Evolutionary conservation across 345 rosid species (phyloP).

Genomic region (Citrus mangshanensis): DNA sequence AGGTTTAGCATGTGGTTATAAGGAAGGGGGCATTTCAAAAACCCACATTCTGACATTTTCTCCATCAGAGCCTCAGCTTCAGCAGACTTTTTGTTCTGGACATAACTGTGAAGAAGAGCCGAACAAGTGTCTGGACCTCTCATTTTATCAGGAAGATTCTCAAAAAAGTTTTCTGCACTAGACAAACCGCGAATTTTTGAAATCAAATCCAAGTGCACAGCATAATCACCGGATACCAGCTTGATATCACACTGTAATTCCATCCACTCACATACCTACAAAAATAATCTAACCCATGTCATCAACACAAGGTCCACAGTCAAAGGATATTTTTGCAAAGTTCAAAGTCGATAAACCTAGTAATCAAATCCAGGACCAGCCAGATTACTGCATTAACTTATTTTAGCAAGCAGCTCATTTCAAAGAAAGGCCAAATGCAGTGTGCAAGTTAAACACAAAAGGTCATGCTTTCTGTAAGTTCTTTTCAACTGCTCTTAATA

Average conservation of each 20-base stretch:
- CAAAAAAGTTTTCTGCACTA: slow-evolving; percentile 89
- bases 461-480: not conserved
- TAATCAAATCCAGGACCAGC: not conserved
- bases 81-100: slow-evolving; percentile 42
- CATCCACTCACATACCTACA: slow-evolving; percentile 96
- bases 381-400: not conserved
- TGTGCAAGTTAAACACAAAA: not conserved
- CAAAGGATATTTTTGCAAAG: not conserved
- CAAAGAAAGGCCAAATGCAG: not conserved
- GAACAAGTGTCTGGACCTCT: slow-evolving; percentile 59
- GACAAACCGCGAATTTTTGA: slow-evolving; percentile 72
- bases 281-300: not conserved
- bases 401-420: not conserved
- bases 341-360: not conserved
- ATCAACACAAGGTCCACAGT: not conserved
- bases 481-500: not conserved
- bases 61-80: slow-evolving; percentile 79
- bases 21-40: slow-evolving; percentile 60
- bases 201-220: slow-evolving; percentile 84
- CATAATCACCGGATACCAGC: slow-evolving; percentile 81
- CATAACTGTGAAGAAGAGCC: slow-evolving; percentile 86
- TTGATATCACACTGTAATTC: slow-evolving; percentile 61
- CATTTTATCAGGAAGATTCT: slow-evolving; percentile 75
- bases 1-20: slow-evolving; percentile 73
- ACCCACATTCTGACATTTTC: slow-evolving; percentile 76